Evolutionary conservation across 441 rosid species (phyloP).

Genomic region (Mallotus repandus): DNA sequence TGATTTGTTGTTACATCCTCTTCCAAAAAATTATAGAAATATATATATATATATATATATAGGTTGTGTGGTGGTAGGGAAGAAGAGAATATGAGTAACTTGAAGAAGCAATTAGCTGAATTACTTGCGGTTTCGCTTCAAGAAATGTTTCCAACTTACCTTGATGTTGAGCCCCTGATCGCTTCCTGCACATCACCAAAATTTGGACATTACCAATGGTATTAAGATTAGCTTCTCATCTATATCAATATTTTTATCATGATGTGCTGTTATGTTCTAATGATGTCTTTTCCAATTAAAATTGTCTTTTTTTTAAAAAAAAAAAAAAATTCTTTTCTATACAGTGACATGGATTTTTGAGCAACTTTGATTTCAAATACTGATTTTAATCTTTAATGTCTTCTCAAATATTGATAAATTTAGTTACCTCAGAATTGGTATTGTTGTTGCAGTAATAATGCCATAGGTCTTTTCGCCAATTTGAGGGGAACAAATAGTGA

Average conservation of each 20-base stretch:
- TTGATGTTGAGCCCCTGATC: conserved; percentile 58
- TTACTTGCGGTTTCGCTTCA: conserved; percentile 56
- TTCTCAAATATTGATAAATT: neutral
- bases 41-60: too few relatives aligned
- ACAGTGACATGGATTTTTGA: too few relatives aligned
- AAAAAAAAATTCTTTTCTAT: too few relatives aligned
- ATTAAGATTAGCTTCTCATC: neutral
- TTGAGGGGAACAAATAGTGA: conserved; percentile 58
- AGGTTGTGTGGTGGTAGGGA: too few relatives aligned
- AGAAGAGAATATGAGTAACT: conserved; percentile 36
- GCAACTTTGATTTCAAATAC: too few relatives aligned
- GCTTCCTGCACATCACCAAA: conserved; percentile 52
- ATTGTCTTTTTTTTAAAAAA: neutral
- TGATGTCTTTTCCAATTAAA: neutral
- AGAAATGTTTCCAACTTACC: conserved; percentile 50
- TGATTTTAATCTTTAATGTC: too few relatives aligned
- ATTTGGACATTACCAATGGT: conserved; percentile 94
- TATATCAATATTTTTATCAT: too few relatives aligned
- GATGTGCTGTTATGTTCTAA: neutral
- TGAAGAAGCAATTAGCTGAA: conserved; percentile 56
- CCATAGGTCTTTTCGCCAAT: conserved; percentile 73
- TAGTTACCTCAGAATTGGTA: neutral
- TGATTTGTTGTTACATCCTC: too few relatives aligned
- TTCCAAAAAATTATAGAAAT: too few relatives aligned
- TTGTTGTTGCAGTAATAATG: conserved; percentile 60